Evolutionary conservation across 2,329 filamentous ascomycete species (phyloP), one percentile per base, ranked within the genome.

Genomic region (Dactylellina parvicollis): DNA sequence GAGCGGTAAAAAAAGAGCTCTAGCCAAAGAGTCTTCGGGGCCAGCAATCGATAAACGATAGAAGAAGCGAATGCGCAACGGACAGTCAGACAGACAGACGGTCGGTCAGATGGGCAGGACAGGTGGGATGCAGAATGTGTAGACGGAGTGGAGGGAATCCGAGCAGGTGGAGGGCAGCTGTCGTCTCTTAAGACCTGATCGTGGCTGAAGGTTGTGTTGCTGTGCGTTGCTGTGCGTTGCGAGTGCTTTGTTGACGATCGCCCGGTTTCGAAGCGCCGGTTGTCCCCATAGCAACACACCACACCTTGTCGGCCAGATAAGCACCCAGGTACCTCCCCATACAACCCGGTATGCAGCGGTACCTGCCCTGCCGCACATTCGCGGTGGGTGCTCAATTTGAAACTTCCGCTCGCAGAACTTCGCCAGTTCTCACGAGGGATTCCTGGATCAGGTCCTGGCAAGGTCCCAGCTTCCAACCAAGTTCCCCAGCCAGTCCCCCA

Each of bases 261-360:
- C 40, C 28, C 12, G 28, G 59, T 64, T 64, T 59, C 57, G 56
- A 72, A 64, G 66, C 66, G 66, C 54, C 69, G 69, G 69, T 64
- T 61, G 69, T 73, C 69, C 20, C 69, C 69, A 73, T 73, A 42
- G 38, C 69, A 73, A 73, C 69, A 30, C 46, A 28, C 20, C 9
- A 3, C 56, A 18, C 30, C 16, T 36, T 40, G 9, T 10, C 3
- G 18, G 20, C 40, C 36, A 4, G 49, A 56, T 59, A 70, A 60
- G 59, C 34, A 26, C 10, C 32, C 24, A 34, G 14, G 54, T 61
- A 60, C 36, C 34, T 18, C 30, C 16, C 55, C 55, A 47, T 55
- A 30, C 28, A 24, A 42, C 32, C 3, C 22, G 18, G 4, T 46
- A 44, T 55, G 36, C 10, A 3, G 3, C 10, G 32, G 16, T 67